Percentiles rank a stretch among this genome's conserved stretches.
Conservation (phyloP, 2,329 filamentous ascomycete genomes). For the Epichloe coenophiala region DNA sequence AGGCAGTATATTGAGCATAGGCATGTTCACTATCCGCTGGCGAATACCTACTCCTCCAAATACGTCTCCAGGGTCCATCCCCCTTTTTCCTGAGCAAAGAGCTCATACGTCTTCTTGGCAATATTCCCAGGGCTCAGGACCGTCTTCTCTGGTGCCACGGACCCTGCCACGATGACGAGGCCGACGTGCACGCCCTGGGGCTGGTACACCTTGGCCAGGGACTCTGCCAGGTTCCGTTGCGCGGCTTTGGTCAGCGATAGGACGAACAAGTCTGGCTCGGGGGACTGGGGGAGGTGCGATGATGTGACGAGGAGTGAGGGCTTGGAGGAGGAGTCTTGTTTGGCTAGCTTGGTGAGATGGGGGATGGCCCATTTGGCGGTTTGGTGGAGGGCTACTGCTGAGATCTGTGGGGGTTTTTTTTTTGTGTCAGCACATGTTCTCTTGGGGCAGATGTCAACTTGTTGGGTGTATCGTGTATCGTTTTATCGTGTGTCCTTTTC, state of each 20-base stretch:
- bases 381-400: constrained; percentile 32
- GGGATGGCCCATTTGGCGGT: constrained; percentile 36
- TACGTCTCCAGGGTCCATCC: background rate
- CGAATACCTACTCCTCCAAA: background rate
- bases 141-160: constrained; percentile 5
- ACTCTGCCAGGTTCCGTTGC: constrained; percentile 35
- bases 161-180: constrained; percentile 31
- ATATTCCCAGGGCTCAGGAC: constrained; percentile 9
- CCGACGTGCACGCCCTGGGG: constrained; percentile 30
- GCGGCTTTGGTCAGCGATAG: constrained; percentile 37
- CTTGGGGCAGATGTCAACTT: too few relatives aligned
- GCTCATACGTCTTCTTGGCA: constrained; percentile 7
- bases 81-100: constrained; percentile 7
- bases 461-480: too few relatives aligned
- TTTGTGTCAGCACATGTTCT: too few relatives aligned
- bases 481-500: background rate
- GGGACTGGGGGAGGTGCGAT: constrained; percentile 33
- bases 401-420: constrained; percentile 23
- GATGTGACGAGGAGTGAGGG: constrained; percentile 36
- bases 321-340: constrained; percentile 15
- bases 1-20: too few relatives aligned
- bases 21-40: background rate
- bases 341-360: constrained; percentile 20
- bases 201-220: constrained; percentile 25
- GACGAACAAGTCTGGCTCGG: constrained; percentile 31